phyloP scores from a whole-genome alignment of 495 filamentous ascomycete species.

The Aspergillus ostianus region DNA sequence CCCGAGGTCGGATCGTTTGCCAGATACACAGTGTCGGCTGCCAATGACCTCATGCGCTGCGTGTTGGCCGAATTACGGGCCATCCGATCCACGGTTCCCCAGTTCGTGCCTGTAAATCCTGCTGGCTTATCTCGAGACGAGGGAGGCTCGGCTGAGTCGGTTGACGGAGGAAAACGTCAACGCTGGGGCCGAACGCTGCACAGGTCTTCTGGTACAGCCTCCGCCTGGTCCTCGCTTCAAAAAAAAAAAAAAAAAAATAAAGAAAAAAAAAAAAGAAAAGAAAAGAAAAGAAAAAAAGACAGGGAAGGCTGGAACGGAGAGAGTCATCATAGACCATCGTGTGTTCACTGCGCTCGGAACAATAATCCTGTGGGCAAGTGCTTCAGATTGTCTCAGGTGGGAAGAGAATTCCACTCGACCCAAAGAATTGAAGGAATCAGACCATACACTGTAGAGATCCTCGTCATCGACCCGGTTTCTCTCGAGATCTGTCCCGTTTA shows the following conservation, averaged over 20 bases:
- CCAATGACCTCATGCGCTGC: not conserved
- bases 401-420: not conserved
- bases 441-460: too few relatives aligned
- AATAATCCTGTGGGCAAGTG: not conserved
- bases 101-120: not conserved
- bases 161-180: not conserved
- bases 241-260: not conserved
- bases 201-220: not conserved
- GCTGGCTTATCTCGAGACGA: not conserved
- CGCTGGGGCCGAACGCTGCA: not conserved
- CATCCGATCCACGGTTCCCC: not conserved
- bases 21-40: not conserved
- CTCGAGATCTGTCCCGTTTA: too few relatives aligned
- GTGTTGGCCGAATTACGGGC: not conserved
- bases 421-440: too few relatives aligned
- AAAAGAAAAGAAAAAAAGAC: not conserved
- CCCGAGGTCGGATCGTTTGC: not conserved
- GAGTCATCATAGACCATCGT: not conserved
- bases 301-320: not conserved
- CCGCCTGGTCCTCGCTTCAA: not conserved
- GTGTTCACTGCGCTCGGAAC: not conserved
- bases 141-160: not conserved
- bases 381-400: not conserved
- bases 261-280: not conserved
- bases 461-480: too few relatives aligned